Conservation (phyloP, 495 filamentous ascomycete species). For the Neurospora sp. region DNA sequence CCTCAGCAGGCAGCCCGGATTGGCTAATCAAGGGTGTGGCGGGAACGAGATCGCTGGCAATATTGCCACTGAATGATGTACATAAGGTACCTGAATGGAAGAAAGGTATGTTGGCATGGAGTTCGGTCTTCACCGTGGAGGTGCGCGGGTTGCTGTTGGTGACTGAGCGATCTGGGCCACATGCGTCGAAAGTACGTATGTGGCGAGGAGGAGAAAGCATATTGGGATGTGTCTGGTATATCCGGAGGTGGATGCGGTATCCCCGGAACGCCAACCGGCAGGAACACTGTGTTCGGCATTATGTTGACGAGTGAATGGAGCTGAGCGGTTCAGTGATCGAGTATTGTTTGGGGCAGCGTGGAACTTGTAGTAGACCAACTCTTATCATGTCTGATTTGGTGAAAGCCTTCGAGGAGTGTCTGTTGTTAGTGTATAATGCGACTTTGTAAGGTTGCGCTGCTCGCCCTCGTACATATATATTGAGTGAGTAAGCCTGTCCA, state of each 20-base stretch:
- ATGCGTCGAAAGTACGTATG: too few relatives aligned
- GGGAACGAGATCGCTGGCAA: background rate
- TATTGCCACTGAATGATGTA: background rate
- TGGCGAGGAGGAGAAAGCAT: background rate
- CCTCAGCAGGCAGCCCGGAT: too few relatives aligned
- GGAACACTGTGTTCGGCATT: background rate
- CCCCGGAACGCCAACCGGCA: background rate
- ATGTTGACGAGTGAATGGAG: background rate
- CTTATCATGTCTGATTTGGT: background rate
- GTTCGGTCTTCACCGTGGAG: too few relatives aligned
- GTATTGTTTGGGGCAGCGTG: background rate
- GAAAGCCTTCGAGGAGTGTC: background rate
- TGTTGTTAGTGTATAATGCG: background rate
- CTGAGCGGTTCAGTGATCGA: background rate
- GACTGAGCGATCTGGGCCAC: background rate
- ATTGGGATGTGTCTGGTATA: background rate
- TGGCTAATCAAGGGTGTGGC: too few relatives aligned
- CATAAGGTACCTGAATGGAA: background rate
- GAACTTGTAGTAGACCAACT: background rate
- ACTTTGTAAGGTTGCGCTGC: background rate
- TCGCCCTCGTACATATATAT: background rate
- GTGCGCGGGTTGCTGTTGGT: background rate
- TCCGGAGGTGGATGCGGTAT: background rate
- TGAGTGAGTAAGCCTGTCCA: background rate
- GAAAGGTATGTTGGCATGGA: too few relatives aligned